A percentile compares a stretch with the other conserved stretches of the same genome.
These are phyloP conservation scores for Heritiera littoralis DNA, from an alignment of 345 rosid species.

Conservation along the genomic window DNA sequence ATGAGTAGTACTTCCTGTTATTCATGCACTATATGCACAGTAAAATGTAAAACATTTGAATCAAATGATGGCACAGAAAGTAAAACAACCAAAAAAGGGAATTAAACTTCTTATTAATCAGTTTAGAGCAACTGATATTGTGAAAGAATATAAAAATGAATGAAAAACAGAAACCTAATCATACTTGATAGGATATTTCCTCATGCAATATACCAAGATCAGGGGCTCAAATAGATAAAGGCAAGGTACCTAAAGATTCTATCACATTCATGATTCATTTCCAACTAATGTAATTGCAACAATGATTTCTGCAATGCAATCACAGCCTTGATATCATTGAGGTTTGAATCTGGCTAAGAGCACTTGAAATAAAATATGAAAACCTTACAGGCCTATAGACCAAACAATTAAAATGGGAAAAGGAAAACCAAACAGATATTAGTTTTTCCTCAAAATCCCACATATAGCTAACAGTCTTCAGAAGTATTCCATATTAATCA, in stretches of 20 bases:
- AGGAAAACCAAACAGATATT: neutral
- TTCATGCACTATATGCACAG: neutral
- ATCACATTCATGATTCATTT: neutral
- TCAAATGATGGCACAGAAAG: neutral
- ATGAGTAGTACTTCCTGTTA: neutral
- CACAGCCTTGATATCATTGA: neutral
- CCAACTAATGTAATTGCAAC: neutral
- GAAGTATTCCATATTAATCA: neutral
- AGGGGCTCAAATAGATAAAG: neutral
- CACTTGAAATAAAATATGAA: neutral
- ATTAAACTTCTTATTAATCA: neutral
- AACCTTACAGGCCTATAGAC: neutral
- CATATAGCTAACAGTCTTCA: neutral
- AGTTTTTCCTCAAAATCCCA: constrained; percentile 6
- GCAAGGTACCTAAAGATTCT: neutral
- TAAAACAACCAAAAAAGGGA: constrained; percentile 1
- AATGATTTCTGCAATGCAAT: neutral
- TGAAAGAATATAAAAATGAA: neutral
- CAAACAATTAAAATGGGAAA: neutral
- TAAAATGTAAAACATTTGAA: neutral
- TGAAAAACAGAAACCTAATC: neutral
- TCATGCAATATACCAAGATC: neutral
- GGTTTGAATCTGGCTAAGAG: neutral
- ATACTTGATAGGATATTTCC: neutral
- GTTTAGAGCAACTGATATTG: neutral